These are phyloP conservation scores for Calonectria naviculata DNA, from an alignment of 2,329 filamentous ascomycete species.

Conservation along the genomic window DNA sequence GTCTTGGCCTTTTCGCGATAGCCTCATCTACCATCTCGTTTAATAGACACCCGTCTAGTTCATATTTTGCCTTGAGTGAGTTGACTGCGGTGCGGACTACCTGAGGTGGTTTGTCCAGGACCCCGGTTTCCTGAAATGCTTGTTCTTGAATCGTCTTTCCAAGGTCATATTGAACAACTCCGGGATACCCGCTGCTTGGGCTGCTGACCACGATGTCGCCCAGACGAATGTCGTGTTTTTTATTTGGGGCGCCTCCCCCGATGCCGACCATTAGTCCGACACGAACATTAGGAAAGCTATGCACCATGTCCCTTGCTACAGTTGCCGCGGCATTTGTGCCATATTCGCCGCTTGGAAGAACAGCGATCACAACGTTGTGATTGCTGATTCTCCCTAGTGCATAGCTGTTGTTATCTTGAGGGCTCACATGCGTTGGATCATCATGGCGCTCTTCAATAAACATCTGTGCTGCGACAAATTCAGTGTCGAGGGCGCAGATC, in stretches of 20 bases:
- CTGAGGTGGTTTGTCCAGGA: background rate
- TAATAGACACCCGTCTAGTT: background rate
- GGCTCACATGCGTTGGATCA: background rate
- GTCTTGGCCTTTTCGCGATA: background rate
- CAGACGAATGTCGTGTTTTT: background rate
- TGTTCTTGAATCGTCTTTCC: background rate
- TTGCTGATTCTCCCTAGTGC: constrained; percentile 24
- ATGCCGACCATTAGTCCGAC: constrained; percentile 18
- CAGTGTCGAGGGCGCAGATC: background rate
- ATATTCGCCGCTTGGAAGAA: constrained; percentile 25
- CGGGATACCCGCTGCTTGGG: background rate
- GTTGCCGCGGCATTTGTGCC: constrained; percentile 27
- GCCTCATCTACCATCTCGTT: background rate
- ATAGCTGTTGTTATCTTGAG: constrained; percentile 27
- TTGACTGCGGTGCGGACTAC: background rate
- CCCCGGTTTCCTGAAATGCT: background rate
- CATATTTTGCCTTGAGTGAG: background rate
- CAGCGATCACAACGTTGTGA: constrained; percentile 33
- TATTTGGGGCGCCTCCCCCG: background rate
- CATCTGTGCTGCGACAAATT: background rate
- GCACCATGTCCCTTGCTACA: constrained; percentile 43
- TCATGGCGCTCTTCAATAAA: constrained; percentile 1
- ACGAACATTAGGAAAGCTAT: background rate
- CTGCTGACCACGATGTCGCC: constrained; percentile 7
- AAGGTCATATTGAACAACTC: constrained; percentile 1